These are phyloP conservation scores for Plasmodium inui DNA, from an alignment of 169 alveolate genomes.

Conservation along the genomic window DNA sequence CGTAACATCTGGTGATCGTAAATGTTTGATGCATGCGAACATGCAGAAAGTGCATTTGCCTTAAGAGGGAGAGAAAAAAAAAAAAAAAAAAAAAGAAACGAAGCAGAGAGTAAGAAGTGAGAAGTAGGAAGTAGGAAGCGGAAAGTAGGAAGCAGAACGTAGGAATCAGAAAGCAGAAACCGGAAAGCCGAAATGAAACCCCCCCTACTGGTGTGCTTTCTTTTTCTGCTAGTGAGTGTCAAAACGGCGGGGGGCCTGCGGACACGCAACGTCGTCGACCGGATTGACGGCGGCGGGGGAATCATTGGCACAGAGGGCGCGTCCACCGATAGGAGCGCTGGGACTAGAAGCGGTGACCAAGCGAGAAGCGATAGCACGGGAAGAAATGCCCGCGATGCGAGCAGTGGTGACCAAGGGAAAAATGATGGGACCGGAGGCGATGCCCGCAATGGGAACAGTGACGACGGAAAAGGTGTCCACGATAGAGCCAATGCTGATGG, in stretches of 20 bases:
- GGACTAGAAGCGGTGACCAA: not conserved
- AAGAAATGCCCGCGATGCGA: not conserved
- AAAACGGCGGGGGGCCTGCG: not conserved
- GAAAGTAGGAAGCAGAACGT: not conserved
- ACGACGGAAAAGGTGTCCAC: not conserved
- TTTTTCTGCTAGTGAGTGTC: not conserved
- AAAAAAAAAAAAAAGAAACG: not conserved
- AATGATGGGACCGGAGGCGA: not conserved
- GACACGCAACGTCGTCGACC: not conserved
- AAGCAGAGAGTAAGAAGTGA: not conserved
- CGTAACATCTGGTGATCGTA: not conserved
- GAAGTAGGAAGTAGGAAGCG: not conserved
- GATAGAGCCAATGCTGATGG: not conserved
- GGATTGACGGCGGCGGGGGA: not conserved
- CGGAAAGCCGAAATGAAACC: not conserved
- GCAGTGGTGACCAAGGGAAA: not conserved
- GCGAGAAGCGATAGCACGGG: not conserved
- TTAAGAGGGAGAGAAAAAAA: not conserved
- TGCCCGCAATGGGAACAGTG: not conserved
- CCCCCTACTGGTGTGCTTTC: not conserved
- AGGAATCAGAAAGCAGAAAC: not conserved
- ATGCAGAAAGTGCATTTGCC: not conserved
- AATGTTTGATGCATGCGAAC: not conserved
- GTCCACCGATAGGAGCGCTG: not conserved
- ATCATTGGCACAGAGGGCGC: not conserved